Evolutionary conservation across 1,139 yeast species (phyloP), one percentile per base, ranked within the genome.

Genomic region (Yamadazyma triangularis): DNA sequence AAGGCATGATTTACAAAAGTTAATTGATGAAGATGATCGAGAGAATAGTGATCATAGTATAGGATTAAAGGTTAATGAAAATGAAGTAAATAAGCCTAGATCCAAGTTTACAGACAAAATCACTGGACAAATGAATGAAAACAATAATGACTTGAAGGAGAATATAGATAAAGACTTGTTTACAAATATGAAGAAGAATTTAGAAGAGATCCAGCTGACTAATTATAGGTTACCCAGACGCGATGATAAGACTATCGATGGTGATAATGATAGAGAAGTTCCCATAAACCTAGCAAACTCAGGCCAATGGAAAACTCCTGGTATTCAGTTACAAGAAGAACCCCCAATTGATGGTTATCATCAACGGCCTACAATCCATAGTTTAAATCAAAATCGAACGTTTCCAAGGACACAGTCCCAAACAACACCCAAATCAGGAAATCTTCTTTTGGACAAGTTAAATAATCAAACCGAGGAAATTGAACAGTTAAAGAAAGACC

Each of bases 381-480:
- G n/a, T n/a, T n/a, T n/a, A n/a, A n/a, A n/a, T n/a, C n/a, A n/a
- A n/a, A 18, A 9, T 18, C 20, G 20, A 7, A 7, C 20, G 6
- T 6, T 9, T 7, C 20, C 20, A 18, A 18, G 20, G 9, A 18
- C 6, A n/a, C 20, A 16, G 4, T 6, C 10, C 9, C 30, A 27
- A 10, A n/a, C n/a, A n/a, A n/a, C n/a, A n/a, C n/a, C n/a, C n/a
- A 23, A 32, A 27, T 29, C 34, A 9, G 13, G 30, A 1, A 34
- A 32, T 25, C 20, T 35, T n/a, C 20, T 35, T 7, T 22, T 35
- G n/a, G 16, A 23, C 8, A 35, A 35, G 27, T 16, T 35, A 12
- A 27, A 23, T 16, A 27, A 18, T 12, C 39, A 35, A 28, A 26
- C 27, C 9, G 12, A 22, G 2, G 37, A 35, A 23, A 33, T 35